Evolutionary conservation across 2,329 filamentous ascomycete genomes (phyloP).

Genomic region (Anthostomella pinea): DNA sequence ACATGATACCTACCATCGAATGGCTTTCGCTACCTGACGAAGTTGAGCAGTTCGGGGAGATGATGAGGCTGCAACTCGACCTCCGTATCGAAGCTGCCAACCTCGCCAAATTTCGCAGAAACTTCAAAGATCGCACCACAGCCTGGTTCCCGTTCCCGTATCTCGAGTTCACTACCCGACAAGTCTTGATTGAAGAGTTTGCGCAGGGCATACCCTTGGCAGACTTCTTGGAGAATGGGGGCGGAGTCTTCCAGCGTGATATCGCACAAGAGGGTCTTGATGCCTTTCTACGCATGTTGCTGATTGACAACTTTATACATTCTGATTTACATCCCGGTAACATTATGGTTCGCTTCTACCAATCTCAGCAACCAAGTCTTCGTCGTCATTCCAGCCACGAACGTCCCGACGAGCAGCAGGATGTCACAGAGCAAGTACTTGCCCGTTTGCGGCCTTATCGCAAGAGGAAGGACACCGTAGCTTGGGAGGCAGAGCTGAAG

Average conservation of each 20-base stretch:
- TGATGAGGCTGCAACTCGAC: slow-evolving; percentile 98
- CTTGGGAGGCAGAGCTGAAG: slow-evolving; percentile 72
- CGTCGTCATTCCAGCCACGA: slow-evolving; percentile 29
- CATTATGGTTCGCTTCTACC: slow-evolving; percentile 99
- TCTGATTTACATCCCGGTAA: slow-evolving; percentile 96
- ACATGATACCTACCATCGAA: slow-evolving; percentile 88
- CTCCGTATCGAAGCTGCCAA: slow-evolving; percentile 93
- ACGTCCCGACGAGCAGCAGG: slow-evolving; percentile 39
- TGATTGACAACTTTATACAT: slow-evolving; percentile 97
- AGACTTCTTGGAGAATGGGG: slow-evolving; percentile 87
- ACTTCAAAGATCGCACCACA: slow-evolving; percentile 85
- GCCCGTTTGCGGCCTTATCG: slow-evolving; percentile 73
- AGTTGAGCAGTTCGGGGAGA: slow-evolving; percentile 89
- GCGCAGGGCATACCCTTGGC: slow-evolving; percentile 90
- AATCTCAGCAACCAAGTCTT: slow-evolving; percentile 66
- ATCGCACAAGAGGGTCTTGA: slow-evolving; percentile 94
- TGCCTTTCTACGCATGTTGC: slow-evolving; percentile 91
- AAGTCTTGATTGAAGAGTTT: slow-evolving; percentile 92
- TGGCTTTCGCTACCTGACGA: slow-evolving; percentile 97
- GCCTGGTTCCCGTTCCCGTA: slow-evolving; percentile 98
- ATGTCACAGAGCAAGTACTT: slow-evolving; percentile 86
- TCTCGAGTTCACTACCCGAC: slow-evolving; percentile 84
- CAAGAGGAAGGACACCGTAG: slow-evolving; percentile 56
- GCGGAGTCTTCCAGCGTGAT: slow-evolving; percentile 87
- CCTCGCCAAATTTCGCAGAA: slow-evolving; percentile 78